A percentile compares a stretch with the other conserved stretches of the same genome.
phyloP scores from a whole-genome alignment of 2,329 filamentous ascomycete species.

The Zarea fungicola region DNA sequence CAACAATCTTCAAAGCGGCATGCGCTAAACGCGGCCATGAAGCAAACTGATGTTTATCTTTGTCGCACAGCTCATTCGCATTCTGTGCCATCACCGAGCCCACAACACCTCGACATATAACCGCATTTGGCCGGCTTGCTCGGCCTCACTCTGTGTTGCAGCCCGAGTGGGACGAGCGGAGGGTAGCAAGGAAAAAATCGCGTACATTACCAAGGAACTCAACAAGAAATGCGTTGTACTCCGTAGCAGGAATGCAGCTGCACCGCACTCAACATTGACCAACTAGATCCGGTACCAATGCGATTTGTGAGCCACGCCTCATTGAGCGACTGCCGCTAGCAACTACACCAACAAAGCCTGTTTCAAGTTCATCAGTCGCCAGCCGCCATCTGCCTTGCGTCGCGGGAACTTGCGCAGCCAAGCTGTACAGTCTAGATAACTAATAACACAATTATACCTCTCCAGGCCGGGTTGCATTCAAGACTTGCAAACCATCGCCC shows the following conservation, averaged over 20 bases:
- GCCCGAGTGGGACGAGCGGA: slow-evolving; percentile 1
- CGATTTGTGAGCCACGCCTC: neutral
- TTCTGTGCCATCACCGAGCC: neutral
- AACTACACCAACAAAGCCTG: neutral
- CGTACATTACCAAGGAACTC: neutral
- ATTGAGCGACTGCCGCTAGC: neutral
- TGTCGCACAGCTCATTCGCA: too few relatives aligned
- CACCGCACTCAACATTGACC: neutral
- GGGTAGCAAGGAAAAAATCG: neutral
- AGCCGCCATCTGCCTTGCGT: neutral
- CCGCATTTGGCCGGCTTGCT: neutral
- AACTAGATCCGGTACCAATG: neutral
- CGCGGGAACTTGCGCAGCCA: neutral
- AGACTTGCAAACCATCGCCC: too few relatives aligned
- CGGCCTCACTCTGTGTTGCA: neutral
- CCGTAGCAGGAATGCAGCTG: neutral
- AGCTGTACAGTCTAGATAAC: neutral
- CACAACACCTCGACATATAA: too few relatives aligned
- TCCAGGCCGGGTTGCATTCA: too few relatives aligned
- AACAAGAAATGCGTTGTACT: neutral
- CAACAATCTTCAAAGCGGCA: too few relatives aligned
- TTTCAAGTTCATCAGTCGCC: neutral
- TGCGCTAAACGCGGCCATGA: slow-evolving; percentile 9
- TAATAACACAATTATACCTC: too few relatives aligned
- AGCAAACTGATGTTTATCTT: too few relatives aligned